phyloP scores from a whole-genome alignment of 495 filamentous ascomycete species.

The Extremus antarcticus region DNA sequence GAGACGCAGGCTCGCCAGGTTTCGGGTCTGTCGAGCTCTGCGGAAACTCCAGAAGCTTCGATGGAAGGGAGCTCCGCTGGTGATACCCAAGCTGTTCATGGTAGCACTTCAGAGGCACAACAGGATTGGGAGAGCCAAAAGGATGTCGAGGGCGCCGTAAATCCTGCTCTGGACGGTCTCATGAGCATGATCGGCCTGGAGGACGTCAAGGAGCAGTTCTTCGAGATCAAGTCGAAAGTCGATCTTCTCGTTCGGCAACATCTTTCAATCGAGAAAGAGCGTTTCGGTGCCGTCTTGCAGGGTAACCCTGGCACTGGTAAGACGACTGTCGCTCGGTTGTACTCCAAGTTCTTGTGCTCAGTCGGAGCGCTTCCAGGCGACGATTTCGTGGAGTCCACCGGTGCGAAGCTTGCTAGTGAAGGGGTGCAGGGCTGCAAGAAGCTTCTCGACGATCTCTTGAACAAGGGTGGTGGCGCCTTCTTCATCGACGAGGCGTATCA shows the following conservation, averaged over 20 bases:
- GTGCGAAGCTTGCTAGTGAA: conserved; percentile 52
- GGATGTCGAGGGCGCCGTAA: conserved; percentile 36
- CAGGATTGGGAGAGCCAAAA: conserved; percentile 59
- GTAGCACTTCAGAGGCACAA: too few species aligned
- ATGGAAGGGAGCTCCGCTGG: too few species aligned
- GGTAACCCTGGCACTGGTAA: conserved; percentile 81
- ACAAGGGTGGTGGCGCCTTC: conserved; percentile 53
- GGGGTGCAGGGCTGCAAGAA: conserved; percentile 48
- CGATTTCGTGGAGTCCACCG: conserved; percentile 55
- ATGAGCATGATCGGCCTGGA: conserved; percentile 68
- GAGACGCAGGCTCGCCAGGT: conserved; percentile 41
- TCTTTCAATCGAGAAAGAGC: conserved; percentile 43
- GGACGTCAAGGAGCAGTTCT: conserved; percentile 52
- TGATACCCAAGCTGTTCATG: too few species aligned
- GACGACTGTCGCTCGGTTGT: conserved; percentile 71
- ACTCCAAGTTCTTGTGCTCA: conserved; percentile 55
- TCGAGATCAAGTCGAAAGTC: conserved; percentile 56
- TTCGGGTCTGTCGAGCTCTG: too few species aligned
- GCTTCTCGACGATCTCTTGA: conserved; percentile 44
- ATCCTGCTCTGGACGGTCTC: conserved; percentile 48
- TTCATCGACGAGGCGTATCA: conserved; percentile 74
- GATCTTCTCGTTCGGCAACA: conserved; percentile 50
- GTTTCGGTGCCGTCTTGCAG: conserved; percentile 54
- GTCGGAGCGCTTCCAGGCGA: conserved; percentile 41
- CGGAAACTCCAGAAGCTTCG: too few species aligned